These are phyloP conservation scores for Telfairia occidentalis DNA, from an alignment of 331 rosid genomes.

Conservation along the genomic window DNA sequence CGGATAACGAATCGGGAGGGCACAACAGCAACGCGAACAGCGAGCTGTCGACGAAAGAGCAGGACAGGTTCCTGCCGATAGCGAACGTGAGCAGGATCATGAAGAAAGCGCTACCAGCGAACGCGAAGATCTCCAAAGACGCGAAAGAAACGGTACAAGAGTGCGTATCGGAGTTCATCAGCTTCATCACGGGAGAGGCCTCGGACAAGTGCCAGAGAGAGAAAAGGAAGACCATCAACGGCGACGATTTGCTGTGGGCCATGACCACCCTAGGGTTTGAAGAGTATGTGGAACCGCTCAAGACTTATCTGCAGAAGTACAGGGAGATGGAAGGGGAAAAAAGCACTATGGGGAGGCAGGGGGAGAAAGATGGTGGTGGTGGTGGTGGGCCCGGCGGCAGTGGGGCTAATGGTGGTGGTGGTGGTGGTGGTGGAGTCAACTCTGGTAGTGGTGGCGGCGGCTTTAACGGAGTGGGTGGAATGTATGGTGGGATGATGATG, in stretches of 20 bases:
- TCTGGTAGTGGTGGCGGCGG: conserved; percentile 18
- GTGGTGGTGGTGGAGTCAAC: conserved; percentile 23
- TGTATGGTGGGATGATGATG: conserved; percentile 48
- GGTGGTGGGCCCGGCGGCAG: conserved; percentile 23
- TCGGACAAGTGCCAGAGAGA: conserved; percentile 68
- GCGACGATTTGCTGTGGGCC: conserved; percentile 59
- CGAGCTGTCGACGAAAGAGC: conserved; percentile 42
- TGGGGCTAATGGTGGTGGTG: conserved; percentile 15
- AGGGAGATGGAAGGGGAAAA: conserved; percentile 61
- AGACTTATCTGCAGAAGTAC: conserved; percentile 49
- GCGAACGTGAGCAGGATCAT: conserved; percentile 67
- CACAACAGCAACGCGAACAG: conserved; percentile 20
- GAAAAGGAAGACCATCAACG: conserved; percentile 66
- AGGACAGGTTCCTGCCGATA: conserved; percentile 50
- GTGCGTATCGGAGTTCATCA: conserved; percentile 59
- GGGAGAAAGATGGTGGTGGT: conserved; percentile 29
- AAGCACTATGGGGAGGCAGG: conserved; percentile 23
- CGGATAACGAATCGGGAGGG: conserved; percentile 70
- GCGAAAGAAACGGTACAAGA: conserved; percentile 59
- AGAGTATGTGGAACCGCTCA: conserved; percentile 55
- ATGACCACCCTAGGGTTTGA: conserved; percentile 62
- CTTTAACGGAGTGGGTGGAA: conserved; percentile 35
- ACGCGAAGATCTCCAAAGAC: conserved; percentile 61
- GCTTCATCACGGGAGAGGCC: conserved; percentile 55
- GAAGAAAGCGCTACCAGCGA: conserved; percentile 65